Base-by-base conservation (phyloP, 2,329 filamentous ascomycete species). In the Exophiala spinifera region DNA sequence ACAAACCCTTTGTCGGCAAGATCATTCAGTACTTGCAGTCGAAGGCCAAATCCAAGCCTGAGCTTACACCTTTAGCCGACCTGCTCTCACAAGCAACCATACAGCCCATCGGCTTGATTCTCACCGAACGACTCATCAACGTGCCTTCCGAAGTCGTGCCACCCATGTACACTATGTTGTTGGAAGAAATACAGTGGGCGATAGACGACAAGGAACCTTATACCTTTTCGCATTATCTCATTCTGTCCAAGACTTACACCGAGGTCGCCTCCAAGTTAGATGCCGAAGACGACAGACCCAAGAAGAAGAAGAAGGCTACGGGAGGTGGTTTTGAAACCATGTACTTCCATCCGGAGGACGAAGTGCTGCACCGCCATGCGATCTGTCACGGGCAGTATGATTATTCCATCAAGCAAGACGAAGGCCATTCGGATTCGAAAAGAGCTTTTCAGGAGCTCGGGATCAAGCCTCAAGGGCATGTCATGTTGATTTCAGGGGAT, bases 281-380 rank as follows among this genome's bases (percentile, higher is more conserved):
- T 63, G 77, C 81, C 50, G 84, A 87, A 66, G 80, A 82, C 40
- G 74, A 76, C 5, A 74, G 76, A 34, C 79, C 84, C 60, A 79
- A 80, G 64, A 84, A 82, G 73, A 91, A 88, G 74, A 88, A 86
- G 74, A 84, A 81, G 69, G 80, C 72, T 57, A 67, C 63, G 0
- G 66, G 58, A 2, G 69, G 60, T 56, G 77, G 79, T 48, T 73
- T 77, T 7, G 81, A 87, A 64, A 77, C 82, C 31, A 95, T 91
- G 73, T 95, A 91, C 73, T 99, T 97, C 77, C 94, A 99, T 69
- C 87, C 91, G 0, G 94, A 99, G 74, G 94, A 99, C 67, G 94
- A 97, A 76, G 82, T 92, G 48, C 74, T 96, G 65, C 84, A 94
- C 61, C 84, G 84, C 67, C 81, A 92, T 72, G 88, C 90, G 2